Evolutionary conservation across 352 stramenopile genomes (phyloP).

Genomic region (Pseudoperonospora humuli): DNA sequence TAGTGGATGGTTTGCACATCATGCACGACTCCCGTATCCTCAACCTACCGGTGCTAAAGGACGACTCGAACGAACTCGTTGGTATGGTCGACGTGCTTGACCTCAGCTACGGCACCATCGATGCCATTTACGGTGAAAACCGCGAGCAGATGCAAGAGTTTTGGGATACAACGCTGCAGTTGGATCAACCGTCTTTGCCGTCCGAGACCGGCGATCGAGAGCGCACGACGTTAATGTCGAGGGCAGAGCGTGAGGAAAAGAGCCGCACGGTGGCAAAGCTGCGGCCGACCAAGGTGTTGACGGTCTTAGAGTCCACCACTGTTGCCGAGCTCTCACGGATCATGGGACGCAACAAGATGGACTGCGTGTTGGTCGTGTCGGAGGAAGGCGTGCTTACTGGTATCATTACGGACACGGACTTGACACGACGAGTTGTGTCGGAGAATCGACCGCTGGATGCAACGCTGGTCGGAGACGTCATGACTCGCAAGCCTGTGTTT

Average conservation of each 20-base stretch:
- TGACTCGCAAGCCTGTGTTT: conserved; percentile 82
- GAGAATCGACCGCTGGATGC: conserved; percentile 66
- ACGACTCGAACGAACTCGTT: conserved; percentile 57
- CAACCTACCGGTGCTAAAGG: conserved; percentile 70
- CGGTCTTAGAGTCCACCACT: conserved; percentile 62
- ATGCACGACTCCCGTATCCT: conserved; percentile 83
- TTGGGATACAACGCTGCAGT: conserved; percentile 78
- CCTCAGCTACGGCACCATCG: conserved; percentile 83
- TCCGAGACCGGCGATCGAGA: conserved; percentile 34
- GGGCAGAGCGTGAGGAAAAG: conserved; percentile 53
- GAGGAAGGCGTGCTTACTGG: conserved; percentile 84
- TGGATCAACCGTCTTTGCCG: conserved; percentile 52
- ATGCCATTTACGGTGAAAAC: conserved; percentile 82
- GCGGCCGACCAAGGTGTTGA: conserved; percentile 85
- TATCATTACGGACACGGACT: conserved; percentile 93
- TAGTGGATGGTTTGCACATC: conserved; percentile 83
- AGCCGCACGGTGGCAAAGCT: conserved; percentile 76
- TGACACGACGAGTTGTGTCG: conserved; percentile 76
- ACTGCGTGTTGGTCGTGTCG: conserved; percentile 91
- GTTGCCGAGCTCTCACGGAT: conserved; percentile 83
- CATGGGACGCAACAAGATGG: conserved; percentile 86
- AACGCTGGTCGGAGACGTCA: conserved; percentile 66
- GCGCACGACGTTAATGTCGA: conserved; percentile 51
- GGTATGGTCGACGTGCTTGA: conserved; percentile 81
- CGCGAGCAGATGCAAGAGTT: conserved; percentile 87